A percentile compares a stretch with the other conserved stretches of the same genome.
Conservation (phyloP, 2,329 filamentous ascomycete species). For the Sporothrix curviconia region DNA sequence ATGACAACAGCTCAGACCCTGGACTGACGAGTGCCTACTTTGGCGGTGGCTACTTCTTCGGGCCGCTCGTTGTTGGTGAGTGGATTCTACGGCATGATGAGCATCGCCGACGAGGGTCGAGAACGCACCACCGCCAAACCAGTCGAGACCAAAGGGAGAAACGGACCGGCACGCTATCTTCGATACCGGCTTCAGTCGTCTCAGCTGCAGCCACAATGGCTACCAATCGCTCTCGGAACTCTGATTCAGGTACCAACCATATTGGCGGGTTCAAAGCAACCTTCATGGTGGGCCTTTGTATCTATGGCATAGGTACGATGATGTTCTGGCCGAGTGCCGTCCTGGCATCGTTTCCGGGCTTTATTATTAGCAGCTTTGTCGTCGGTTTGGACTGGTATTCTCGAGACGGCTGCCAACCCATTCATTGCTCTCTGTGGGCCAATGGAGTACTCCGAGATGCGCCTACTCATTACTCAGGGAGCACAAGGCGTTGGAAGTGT, state of each 20-base stretch:
- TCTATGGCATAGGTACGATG: slow-evolving; percentile 71
- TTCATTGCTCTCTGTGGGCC: slow-evolving; percentile 68
- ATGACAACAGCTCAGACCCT: slow-evolving; percentile 58
- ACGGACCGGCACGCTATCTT: not conserved
- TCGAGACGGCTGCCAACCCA: slow-evolving; percentile 77
- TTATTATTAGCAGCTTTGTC: slow-evolving; percentile 67
- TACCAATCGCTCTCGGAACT: not conserved
- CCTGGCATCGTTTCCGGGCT: slow-evolving; percentile 67
- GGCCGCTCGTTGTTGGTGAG: slow-evolving; percentile 61
- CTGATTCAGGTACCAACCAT: slow-evolving; percentile 30
- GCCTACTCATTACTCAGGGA: slow-evolving; percentile 68
- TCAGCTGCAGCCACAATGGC: not conserved
- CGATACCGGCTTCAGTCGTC: not conserved
- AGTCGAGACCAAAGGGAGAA: not conserved
- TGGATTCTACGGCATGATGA: slow-evolving; percentile 64
- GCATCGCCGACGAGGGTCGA: slow-evolving; percentile 39
- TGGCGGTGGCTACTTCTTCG: slow-evolving; percentile 62
- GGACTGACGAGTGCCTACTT: slow-evolving; percentile 66
- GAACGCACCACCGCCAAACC: not conserved
- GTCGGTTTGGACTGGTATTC: slow-evolving; percentile 67
- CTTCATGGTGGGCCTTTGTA: slow-evolving; percentile 68
- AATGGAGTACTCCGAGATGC: slow-evolving; percentile 63
- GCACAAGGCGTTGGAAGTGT: slow-evolving; percentile 71
- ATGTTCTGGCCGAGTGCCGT: slow-evolving; percentile 82
- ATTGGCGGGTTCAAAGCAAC: slow-evolving; percentile 69